Base-by-base conservation (phyloP, 441 rosid genomes). In the Aleurites moluccanus region DNA sequence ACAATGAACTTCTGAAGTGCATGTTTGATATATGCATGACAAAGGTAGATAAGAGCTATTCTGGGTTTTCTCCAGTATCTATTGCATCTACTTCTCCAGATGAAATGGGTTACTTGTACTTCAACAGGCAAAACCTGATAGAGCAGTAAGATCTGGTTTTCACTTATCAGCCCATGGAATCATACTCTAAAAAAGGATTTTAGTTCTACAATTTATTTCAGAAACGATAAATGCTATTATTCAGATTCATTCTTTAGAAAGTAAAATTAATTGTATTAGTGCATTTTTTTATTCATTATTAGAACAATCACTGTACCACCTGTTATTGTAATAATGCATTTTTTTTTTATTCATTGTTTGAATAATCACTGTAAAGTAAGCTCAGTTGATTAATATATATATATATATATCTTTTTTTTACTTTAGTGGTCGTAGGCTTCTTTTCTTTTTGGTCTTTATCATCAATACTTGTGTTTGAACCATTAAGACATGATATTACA, bases 61-160 rank as follows among this genome's bases (percentile, higher is more conserved):
- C 83, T 28, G 98, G 97, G 47, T 83, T 92, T 76, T 80, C 89
- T 67, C 88, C 92, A 0, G 73, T 86, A 69, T 83, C 64, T 0
- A 77, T 81, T 11, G 23, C 89, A 1, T 83, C 89, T 20, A 72
- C 45, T 75, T 73, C 75, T 75, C 72, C 84, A 1, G 72, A 75
- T 33, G 42, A 80, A 69, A 80, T 79, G 73, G 53, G 69, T 77
- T 79, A 42, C 82, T 62, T 88, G 66, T 88, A 90, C 85, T 71
- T 82, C 62, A 89, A 89, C 80, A 60, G 11, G 25, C 73, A 42
- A 27, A 66, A 75, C 78, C 53, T 73, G 62, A 52, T 65, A 53
- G 16, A 23, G 62, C 70, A 66, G 66, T 67, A 28, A 80, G 20
- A 47, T 52, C 56, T 44, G 60, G 33, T 56, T 10, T 35, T 21